These are phyloP conservation scores for Garcia nutans DNA, from an alignment of 345 rosid species.

Conservation along the genomic window DNA sequence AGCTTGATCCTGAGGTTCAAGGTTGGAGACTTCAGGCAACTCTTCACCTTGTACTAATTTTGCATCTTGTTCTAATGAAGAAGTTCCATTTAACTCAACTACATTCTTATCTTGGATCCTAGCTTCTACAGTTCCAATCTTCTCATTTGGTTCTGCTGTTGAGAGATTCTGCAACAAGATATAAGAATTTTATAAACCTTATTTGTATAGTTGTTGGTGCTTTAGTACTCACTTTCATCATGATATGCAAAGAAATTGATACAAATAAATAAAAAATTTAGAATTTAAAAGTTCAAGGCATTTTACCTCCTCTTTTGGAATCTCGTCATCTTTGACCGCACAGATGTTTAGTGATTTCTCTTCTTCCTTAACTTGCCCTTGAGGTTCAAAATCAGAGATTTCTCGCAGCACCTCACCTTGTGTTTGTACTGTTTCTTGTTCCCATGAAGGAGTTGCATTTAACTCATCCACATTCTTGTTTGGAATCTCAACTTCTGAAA, in stretches of 20 bases:
- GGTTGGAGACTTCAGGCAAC: constrained; percentile 1
- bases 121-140: neutral
- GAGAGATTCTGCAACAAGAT: constrained; percentile 23
- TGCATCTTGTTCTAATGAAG: constrained; percentile 17
- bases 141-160: constrained; percentile 11
- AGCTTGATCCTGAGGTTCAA: constrained; percentile 20
- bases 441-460: neutral
- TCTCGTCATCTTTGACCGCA: neutral
- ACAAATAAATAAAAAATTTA: neutral
- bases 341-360: constrained; percentile 12
- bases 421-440: constrained; percentile 18
- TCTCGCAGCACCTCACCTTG: constrained; percentile 12
- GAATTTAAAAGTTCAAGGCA: neutral
- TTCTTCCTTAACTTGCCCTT: constrained; percentile 17
- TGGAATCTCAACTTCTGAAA: constrained; percentile 8
- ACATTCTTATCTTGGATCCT: neutral
- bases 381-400: constrained; percentile 17
- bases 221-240: neutral
- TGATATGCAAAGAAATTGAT: neutral
- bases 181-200: no score
- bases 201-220: neutral
- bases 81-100: constrained; percentile 2
- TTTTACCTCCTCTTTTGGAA: constrained; percentile 14
- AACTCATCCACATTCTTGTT: constrained; percentile 8
- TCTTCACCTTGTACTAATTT: constrained; percentile 12